These are phyloP conservation scores for Serendipita indica DNA, from an alignment of 768 basidiomycete genomes.

Conservation along the genomic window DNA sequence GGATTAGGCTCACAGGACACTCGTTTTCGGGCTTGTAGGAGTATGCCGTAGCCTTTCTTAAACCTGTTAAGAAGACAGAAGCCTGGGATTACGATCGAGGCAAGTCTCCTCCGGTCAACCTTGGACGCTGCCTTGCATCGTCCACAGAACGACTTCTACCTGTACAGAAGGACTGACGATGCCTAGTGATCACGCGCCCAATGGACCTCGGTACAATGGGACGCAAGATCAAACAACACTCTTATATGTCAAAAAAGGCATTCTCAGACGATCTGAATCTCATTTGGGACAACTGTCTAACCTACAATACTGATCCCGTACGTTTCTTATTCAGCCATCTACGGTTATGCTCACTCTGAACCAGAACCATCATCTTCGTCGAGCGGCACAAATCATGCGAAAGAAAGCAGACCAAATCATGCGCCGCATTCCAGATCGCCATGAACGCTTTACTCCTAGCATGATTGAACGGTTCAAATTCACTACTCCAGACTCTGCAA, in stretches of 20 bases:
- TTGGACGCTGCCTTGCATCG: conserved; percentile 9
- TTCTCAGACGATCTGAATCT: conserved; percentile 90
- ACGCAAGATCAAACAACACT: conserved; percentile 82
- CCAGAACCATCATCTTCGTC: conserved; percentile 79
- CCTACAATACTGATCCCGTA: conserved; percentile 84
- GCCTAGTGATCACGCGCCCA: conserved; percentile 76
- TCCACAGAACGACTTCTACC: neutral
- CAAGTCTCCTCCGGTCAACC: conserved; percentile 19
- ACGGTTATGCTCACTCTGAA: neutral
- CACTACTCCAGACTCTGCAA: neutral
- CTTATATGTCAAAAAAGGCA: conserved; percentile 86
- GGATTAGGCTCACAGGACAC: conserved; percentile 28
- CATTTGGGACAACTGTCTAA: conserved; percentile 92
- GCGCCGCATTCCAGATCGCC: conserved; percentile 76
- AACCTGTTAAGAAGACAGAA: conserved; percentile 79
- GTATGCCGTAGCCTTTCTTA: conserved; percentile 85
- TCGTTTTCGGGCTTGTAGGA: conserved; percentile 49
- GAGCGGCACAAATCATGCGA: conserved; percentile 65
- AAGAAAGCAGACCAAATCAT: conserved; percentile 76
- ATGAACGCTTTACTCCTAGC: conserved; percentile 56
- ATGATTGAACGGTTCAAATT: conserved; percentile 7
- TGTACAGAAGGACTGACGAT: too few relatives aligned
- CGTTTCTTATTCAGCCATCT: conserved; percentile 21
- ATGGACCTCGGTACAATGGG: conserved; percentile 94
- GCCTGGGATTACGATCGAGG: conserved; percentile 90